Base-by-base conservation (phyloP, 768 basidiomycete genomes). In the Chalciporus pseudorubinellus region DNA sequence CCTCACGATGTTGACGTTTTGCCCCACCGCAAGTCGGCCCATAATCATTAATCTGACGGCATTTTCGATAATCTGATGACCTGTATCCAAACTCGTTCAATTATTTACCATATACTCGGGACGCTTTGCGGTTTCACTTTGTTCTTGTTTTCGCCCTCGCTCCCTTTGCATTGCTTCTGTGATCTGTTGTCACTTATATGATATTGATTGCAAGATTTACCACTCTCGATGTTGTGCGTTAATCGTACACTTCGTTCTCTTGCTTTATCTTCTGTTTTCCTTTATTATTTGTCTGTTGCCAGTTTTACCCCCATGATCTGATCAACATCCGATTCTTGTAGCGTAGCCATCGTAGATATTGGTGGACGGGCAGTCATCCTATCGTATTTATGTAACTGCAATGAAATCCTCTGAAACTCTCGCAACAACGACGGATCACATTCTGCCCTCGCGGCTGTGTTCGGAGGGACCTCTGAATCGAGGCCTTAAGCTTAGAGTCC, bases 281-380 rank as follows among this genome's bases (percentile, higher is more conserved):
- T 53, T 52, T 60, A 57, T 60, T 62, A 44, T 53, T 51, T 24
- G 46, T 45, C 45, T 31, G 29, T 13, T 31, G 29, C 13, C 12
- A 31, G 11, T n/a, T 51, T 21, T 19, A 50, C n/a, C 16, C 31
- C 22, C 40, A 31, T 33, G 44, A n/a, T 38, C 42, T 62, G 58
- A 56, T 49, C 34, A 46, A 54, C 39, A 21, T 44, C 38, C 29
- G 42, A 63, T 48, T 58, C 64, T 59, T 67, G 63, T 65, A 65
- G 63, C 65, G 62, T 65, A 65, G 51, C 62, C 62, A 53, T 47
- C 59, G 53, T 64, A 66, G 65, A 66, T 62, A 63, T 54, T 57
- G 61, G 61, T 54, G 53, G 64, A 64, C 43, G 43, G 48, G 46
- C 51, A 34, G 52, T 55, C 59, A 46, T 31, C 48, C 44, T 46